Percentiles rank a stretch among this genome's conserved stretches.
phyloP scores from a whole-genome alignment of 1,284 basidiomycete species.

The Fomitiporia mediterranea region DNA sequence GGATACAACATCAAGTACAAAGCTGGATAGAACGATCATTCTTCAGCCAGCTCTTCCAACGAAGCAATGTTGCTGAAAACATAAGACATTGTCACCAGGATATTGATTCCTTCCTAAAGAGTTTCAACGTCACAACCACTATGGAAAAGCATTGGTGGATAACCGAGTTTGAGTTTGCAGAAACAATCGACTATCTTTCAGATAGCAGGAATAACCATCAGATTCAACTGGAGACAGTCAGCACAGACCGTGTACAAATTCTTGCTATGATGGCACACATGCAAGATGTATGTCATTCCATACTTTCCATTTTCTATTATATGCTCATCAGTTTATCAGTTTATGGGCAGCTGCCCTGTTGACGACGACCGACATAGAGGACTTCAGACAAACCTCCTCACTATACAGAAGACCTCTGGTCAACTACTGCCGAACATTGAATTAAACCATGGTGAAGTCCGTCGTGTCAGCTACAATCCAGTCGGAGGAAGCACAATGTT shows the following conservation, averaged over 20 bases:
- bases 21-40: constrained; percentile 36
- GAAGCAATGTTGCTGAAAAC: constrained; percentile 38
- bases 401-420: constrained; percentile 39
- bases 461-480: constrained; percentile 41
- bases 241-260: constrained; percentile 33
- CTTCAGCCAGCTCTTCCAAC: constrained; percentile 40
- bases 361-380: constrained; percentile 37
- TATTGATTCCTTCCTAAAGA: constrained; percentile 38
- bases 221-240: constrained; percentile 31
- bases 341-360: constrained; percentile 33
- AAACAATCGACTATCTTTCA: constrained; percentile 36
- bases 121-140: constrained; percentile 43
- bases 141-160: constrained; percentile 47
- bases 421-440: constrained; percentile 45
- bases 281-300: constrained; percentile 36
- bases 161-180: constrained; percentile 34
- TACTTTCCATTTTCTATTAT: not conserved
- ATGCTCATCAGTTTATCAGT: constrained; percentile 24
- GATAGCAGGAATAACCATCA: constrained; percentile 38
- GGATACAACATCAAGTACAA: constrained; percentile 36
- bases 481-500: constrained; percentile 45
- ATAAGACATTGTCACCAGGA: constrained; percentile 39
- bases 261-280: constrained; percentile 42
- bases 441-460: constrained; percentile 46
- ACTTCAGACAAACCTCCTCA: constrained; percentile 44